phyloP scores from a whole-genome alignment of 2,329 filamentous ascomycete species.

The Aureobasidium sp. region DNA sequence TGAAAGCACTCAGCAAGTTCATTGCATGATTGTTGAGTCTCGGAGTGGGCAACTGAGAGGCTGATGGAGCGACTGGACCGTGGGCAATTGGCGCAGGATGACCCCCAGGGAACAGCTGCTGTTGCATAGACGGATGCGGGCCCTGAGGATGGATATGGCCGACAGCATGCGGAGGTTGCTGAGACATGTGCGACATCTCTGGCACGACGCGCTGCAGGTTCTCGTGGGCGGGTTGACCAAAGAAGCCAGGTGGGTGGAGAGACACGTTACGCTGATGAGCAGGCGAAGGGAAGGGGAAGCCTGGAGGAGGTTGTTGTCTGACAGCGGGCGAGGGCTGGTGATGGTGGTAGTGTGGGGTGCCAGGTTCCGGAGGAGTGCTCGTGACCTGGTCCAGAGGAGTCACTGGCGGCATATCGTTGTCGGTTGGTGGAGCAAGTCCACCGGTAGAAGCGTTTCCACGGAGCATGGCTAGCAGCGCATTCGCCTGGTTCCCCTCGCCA shows the following conservation, averaged over 20 bases:
- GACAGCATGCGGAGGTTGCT: slow-evolving; percentile 3
- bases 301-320: slow-evolving; percentile 40
- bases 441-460: slow-evolving; percentile 29
- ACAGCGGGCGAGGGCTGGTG: slow-evolving; percentile 35
- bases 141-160: slow-evolving; percentile 11
- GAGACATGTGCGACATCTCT: slow-evolving; percentile 5
- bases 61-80: slow-evolving; percentile 43
- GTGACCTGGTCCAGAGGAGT: slow-evolving; percentile 46
- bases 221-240: slow-evolving; percentile 9
- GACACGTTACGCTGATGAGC: slow-evolving; percentile 28
- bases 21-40: slow-evolving; percentile 50
- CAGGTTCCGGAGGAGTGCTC: slow-evolving; percentile 43
- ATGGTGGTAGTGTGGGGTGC: slow-evolving; percentile 47
- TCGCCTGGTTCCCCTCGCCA: slow-evolving; percentile 34
- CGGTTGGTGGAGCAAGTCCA: slow-evolving; percentile 18
- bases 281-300: slow-evolving; percentile 36
- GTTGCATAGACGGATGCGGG: slow-evolving; percentile 14
- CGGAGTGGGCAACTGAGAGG: slow-evolving; percentile 49
- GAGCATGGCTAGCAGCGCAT: slow-evolving; percentile 49
- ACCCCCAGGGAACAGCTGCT: slow-evolving; percentile 19
- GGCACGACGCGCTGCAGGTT: slow-evolving; percentile 5
- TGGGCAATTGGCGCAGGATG: slow-evolving; percentile 21
- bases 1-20: slow-evolving; percentile 52
- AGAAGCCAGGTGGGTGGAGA: slow-evolving; percentile 19
- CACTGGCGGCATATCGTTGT: slow-evolving; percentile 21